Evolutionary conservation across 75 land plant species (phyloP).

Genomic region (Ceratopteris richardii): DNA sequence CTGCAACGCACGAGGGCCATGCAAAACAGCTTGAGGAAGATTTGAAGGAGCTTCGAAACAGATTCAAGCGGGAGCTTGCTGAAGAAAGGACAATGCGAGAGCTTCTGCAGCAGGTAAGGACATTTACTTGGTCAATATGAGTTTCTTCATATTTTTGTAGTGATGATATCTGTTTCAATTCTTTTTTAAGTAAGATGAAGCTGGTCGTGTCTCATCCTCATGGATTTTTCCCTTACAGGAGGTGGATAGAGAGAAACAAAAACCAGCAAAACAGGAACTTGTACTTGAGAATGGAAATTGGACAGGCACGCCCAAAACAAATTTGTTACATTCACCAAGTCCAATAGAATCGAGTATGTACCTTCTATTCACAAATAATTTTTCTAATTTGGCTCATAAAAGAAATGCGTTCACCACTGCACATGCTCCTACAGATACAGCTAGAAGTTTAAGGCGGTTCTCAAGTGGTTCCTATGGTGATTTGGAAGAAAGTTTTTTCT

Average conservation of each 20-base stretch:
- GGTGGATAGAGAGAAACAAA: constrained; percentile 60
- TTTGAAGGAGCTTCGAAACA: constrained; percentile 53
- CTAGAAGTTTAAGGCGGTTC: constrained; percentile 33
- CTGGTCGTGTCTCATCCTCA: too few species aligned
- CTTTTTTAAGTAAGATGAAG: background rate
- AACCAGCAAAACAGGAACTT: constrained; percentile 62
- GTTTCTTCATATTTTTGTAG: too few species aligned
- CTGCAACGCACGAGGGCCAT: constrained; percentile 93
- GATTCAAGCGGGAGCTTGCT: constrained; percentile 58
- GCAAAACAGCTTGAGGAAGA: constrained; percentile 88
- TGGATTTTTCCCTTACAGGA: constrained; percentile 48
- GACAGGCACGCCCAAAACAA: constrained; percentile 36
- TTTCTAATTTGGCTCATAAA: too few species aligned
- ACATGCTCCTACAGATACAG: constrained; percentile 23
- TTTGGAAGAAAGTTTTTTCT: constrained; percentile 75
- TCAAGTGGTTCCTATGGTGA: constrained; percentile 65
- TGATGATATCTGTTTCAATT: constrained; percentile 5
- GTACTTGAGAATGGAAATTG: constrained; percentile 37
- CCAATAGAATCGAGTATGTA: background rate
- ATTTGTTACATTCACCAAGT: constrained; percentile 7
- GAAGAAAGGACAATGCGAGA: constrained; percentile 50
- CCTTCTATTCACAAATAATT: too few species aligned
- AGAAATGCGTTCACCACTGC: too few species aligned
- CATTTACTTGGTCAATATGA: too few species aligned
- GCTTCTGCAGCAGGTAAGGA: constrained; percentile 69